Base-by-base conservation (phyloP, 345 rosid genomes). In the Firmiana major region DNA sequence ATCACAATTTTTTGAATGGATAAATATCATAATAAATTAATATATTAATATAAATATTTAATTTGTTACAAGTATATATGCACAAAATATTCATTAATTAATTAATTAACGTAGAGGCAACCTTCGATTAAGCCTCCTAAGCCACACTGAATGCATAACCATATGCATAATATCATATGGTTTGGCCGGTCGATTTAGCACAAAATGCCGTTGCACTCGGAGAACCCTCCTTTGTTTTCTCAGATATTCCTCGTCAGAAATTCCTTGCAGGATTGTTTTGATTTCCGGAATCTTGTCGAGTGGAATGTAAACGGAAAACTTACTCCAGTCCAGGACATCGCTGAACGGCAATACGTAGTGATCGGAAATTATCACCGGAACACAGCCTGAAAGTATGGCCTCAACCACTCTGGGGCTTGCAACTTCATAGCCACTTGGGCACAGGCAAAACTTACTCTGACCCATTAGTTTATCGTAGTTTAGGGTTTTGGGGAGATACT, bases 361-460 rank as follows among this genome's bases (percentile, higher is more conserved):
- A 10, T 84, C 86, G 0, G 88, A 81, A 42, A 88, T 74, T 12
- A 85, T 73, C 53, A 85, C 88, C 6, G 88, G 88, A 8, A 88
- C 84, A n/a, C 90, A 88, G 2, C 86, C 87, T 1, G 85, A 69
- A 31, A 31, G 12, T 62, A 88, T 40, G 0, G 90, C 75, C 72
- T 85, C 90, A 0, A 81, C 86, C 9, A 84, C 21, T 70, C 90
- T 78, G 7, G 88, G 90, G 31, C 90, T 87, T 6, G 90, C 90
- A 12, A 87, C 88, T 74, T 87, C 88, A 40, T 59, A 82, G 6
- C 90, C 88, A 43, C 90, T 87, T 0, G 87, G 90, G 81, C 90
- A 85, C 49, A 84, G 59, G 69, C 90, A 87, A 54, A 82, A 87
- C 80, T 79, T 81, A 79, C 79, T 80, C 45, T 21, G 78, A 36